A percentile compares a stretch with the other conserved stretches of the same genome.
phyloP scores from a whole-genome alignment of 805 yeast species.

The Metschnikowia koreensis region DNA sequence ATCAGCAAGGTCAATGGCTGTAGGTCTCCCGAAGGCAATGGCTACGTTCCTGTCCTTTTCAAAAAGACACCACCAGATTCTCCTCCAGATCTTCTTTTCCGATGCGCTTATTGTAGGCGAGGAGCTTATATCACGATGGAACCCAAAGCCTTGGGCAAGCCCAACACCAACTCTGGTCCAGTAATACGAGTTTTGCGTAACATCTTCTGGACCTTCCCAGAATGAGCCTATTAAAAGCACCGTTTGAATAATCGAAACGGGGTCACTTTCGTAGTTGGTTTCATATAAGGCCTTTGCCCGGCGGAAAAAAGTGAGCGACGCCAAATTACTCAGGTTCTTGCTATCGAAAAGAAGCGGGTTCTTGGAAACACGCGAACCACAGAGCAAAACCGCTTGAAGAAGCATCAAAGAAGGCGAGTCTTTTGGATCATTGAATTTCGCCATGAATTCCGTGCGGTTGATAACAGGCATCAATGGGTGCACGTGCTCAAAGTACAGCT shows the following conservation, averaged over 20 bases:
- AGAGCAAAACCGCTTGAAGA: conserved; percentile 64
- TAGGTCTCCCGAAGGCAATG: conserved; percentile 73
- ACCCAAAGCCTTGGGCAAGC: conserved; percentile 72
- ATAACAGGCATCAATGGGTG: conserved; percentile 72
- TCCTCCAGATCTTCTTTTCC: conserved; percentile 52
- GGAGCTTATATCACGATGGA: conserved; percentile 56
- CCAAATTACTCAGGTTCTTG: conserved; percentile 51
- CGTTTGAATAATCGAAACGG: conserved; percentile 60
- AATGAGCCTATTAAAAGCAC: conserved; percentile 61
- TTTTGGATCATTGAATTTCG: conserved; percentile 50
- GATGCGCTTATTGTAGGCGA: conserved; percentile 38
- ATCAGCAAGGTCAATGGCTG: conserved; percentile 65
- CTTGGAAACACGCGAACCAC: conserved; percentile 61
- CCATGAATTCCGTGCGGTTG: conserved; percentile 60
- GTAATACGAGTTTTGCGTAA: conserved; percentile 61
- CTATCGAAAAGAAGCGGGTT: conserved; percentile 53
- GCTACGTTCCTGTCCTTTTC: conserved; percentile 69
- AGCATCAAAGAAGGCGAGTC: conserved; percentile 64
- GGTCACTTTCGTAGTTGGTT: conserved; percentile 64
- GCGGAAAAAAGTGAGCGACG: conserved; percentile 53
- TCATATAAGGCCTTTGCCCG: conserved; percentile 77
- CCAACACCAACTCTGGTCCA: conserved; percentile 71
- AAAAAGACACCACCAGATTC: conserved; percentile 78
- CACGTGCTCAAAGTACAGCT: conserved; percentile 58
- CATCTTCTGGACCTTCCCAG: conserved; percentile 74